A percentile compares a stretch with the other conserved stretches of the same genome.
Evolutionary conservation across 352 stramenopile species (phyloP).

Genomic region (Pythium guiyangense): DNA sequence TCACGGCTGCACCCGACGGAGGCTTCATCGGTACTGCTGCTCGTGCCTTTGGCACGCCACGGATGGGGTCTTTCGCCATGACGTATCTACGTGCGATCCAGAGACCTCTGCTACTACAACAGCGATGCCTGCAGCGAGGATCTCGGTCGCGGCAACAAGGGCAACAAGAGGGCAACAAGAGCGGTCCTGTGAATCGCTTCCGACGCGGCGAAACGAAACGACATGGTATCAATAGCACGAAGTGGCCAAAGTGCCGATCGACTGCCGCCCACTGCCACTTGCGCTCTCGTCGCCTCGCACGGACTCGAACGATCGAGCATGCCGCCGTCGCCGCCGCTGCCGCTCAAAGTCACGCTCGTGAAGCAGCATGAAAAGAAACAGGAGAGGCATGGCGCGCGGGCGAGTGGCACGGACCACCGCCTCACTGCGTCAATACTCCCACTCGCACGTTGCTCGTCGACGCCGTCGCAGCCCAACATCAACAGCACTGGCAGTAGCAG

Average conservation of each 20-base stretch:
- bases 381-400: neutral
- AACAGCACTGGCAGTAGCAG: neutral
- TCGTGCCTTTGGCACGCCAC: neutral
- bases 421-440: slow-evolving; percentile 26
- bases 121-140: too few relatives aligned
- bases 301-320: neutral
- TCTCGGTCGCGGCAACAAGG: too few relatives aligned
- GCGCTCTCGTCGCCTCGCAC: neutral
- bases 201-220: too few relatives aligned
- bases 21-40: slow-evolving; percentile 4
- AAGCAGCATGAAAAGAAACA: neutral
- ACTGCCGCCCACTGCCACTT: neutral
- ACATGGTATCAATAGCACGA: too few relatives aligned
- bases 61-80: slow-evolving; percentile 12
- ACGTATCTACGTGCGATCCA: neutral
- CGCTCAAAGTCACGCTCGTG: neutral
- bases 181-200: too few relatives aligned
- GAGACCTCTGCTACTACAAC: neutral
- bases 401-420: slow-evolving; percentile 3
- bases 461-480: slow-evolving; percentile 30
- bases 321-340: neutral
- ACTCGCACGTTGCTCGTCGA: slow-evolving; percentile 54
- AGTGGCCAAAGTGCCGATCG: too few relatives aligned
- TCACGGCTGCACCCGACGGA: neutral
- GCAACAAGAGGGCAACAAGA: too few relatives aligned